These are phyloP conservation scores for Chytriomyces sp. DNA, from an alignment of 192 early-diverging fungal species.

Conservation along the genomic window DNA sequence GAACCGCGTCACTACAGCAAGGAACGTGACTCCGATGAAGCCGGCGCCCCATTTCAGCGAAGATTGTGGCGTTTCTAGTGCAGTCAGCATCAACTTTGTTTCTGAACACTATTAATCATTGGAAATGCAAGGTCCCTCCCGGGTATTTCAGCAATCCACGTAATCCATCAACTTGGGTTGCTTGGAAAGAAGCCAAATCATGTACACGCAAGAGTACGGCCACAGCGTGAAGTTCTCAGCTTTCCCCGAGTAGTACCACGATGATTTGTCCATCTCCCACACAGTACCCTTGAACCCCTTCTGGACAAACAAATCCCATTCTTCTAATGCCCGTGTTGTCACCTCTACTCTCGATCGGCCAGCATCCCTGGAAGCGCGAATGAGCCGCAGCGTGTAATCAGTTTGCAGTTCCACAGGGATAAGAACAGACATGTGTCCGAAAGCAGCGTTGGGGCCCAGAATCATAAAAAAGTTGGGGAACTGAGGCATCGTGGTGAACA, in stretches of 20 bases:
- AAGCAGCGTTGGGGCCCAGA: neutral
- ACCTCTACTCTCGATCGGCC: neutral
- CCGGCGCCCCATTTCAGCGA: too few species aligned
- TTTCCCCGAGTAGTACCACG: neutral
- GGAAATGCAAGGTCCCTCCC: too few species aligned
- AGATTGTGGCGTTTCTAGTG: too few species aligned
- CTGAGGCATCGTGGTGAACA: neutral
- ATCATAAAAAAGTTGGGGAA: slow-evolving; percentile 13
- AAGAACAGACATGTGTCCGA: slow-evolving; percentile 8
- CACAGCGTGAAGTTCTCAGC: slow-evolving; percentile 18
- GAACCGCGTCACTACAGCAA: too few species aligned
- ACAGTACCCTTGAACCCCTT: slow-evolving; percentile 16
- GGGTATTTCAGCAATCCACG: neutral
- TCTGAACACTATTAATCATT: too few species aligned
- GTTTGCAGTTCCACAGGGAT: slow-evolving; percentile 12
- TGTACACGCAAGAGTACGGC: neutral
- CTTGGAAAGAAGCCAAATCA: neutral
- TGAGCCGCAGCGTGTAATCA: neutral
- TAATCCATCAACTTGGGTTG: neutral
- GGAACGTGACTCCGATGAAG: too few species aligned
- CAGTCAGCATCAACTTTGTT: too few species aligned
- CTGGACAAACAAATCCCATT: neutral
- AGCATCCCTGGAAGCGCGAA: neutral
- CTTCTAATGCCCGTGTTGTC: neutral
- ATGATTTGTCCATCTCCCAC: neutral